phyloP scores from a whole-genome alignment of 2,329 filamentous ascomycete species.

The Colletotrichum godetiae region DNA sequence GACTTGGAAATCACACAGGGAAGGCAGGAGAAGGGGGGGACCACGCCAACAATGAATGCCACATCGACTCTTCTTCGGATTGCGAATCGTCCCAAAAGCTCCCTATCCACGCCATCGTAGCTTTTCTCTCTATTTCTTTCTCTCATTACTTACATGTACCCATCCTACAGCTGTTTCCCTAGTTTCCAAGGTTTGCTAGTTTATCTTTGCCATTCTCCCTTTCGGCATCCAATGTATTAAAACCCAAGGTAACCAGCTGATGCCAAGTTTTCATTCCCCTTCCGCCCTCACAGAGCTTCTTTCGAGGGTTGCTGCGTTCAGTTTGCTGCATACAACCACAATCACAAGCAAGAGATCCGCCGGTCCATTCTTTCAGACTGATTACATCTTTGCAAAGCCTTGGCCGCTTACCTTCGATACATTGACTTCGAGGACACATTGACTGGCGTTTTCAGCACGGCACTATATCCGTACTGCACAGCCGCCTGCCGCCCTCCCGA shows the following conservation, averaged over 20 bases:
- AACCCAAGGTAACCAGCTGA: background rate
- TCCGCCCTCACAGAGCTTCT: background rate
- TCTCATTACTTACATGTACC: background rate
- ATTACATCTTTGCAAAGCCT: background rate
- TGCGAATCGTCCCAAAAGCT: background rate
- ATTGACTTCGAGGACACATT: too few species aligned
- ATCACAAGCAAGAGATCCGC: background rate
- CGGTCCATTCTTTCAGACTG: background rate
- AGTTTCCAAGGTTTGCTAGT: too few species aligned
- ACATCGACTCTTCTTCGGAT: background rate
- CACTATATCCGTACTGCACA: background rate
- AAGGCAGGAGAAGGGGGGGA: background rate
- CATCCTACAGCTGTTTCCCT: too few species aligned
- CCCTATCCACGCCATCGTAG: slow-evolving; percentile 3
- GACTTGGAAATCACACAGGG: background rate
- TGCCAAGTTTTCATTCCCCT: slow-evolving; percentile 13
- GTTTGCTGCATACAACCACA: background rate
- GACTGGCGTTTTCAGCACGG: too few species aligned
- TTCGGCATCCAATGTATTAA: slow-evolving; percentile 2
- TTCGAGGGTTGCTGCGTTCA: background rate
- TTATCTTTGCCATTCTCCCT: background rate
- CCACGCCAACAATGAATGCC: background rate
- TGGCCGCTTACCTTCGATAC: too few species aligned
- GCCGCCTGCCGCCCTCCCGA: slow-evolving; percentile 2
- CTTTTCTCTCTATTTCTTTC: background rate